These are phyloP conservation scores for Zasmidium angulare DNA, from an alignment of 2,329 filamentous ascomycete species.

Conservation along the genomic window DNA sequence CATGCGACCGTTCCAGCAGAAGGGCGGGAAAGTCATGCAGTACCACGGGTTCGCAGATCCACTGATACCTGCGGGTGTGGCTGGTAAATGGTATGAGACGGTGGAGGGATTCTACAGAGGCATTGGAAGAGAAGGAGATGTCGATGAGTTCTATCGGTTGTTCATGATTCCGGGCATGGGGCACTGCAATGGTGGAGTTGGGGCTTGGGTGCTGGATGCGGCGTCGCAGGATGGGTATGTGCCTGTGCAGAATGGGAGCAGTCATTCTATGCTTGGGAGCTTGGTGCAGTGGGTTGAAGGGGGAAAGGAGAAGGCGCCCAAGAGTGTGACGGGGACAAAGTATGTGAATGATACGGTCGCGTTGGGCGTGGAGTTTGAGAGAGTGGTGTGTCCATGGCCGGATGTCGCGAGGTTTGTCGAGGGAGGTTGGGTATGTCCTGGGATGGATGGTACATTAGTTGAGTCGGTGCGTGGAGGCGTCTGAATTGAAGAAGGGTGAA, in stretches of 20 bases:
- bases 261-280: slow-evolving; percentile 19
- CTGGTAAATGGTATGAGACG: slow-evolving; percentile 21
- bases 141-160: slow-evolving; percentile 39
- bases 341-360: neutral
- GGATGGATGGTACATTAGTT: no score
- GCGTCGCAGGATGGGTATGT: slow-evolving; percentile 12
- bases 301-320: slow-evolving; percentile 29
- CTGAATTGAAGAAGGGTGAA: no score
- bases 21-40: slow-evolving; percentile 45
- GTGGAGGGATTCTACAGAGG: slow-evolving; percentile 15
- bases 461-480: no score
- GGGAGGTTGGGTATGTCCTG: neutral
- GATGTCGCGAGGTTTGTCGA: neutral
- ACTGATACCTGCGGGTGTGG: neutral
- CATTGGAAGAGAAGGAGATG: neutral
- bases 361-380: neutral
- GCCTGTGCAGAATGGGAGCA: slow-evolving; percentile 21
- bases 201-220: slow-evolving; percentile 11
- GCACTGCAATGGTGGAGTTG: slow-evolving; percentile 36
- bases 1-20: slow-evolving; percentile 36
- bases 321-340: slow-evolving; percentile 9
- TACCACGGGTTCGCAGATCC: slow-evolving; percentile 22
- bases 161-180: slow-evolving; percentile 43
- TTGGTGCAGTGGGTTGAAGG: slow-evolving; percentile 38
- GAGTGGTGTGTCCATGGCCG: neutral